phyloP scores from a whole-genome alignment of 345 rosid genomes.

The Brassica cretica region DNA sequence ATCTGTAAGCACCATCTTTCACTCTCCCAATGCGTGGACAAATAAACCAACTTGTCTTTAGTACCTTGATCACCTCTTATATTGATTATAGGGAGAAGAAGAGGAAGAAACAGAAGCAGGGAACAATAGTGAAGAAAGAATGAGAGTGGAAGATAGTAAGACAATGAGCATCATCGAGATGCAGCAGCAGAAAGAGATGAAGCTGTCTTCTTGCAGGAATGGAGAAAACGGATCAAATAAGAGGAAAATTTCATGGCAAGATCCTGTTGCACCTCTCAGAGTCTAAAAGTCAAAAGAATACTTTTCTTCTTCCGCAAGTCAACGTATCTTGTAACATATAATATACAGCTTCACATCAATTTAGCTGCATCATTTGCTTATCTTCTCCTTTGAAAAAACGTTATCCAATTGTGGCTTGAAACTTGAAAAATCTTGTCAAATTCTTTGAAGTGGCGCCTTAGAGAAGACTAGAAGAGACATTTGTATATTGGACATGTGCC shows the following conservation, averaged over 20 bases:
- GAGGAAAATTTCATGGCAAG: constrained; percentile 97
- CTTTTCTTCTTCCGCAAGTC: background rate
- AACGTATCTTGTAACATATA: constrained; percentile 25
- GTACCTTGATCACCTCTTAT: background rate
- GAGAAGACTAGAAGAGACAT: background rate
- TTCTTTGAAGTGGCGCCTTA: constrained; percentile 19
- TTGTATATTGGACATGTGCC: constrained; percentile 19
- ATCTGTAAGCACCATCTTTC: constrained; percentile 52
- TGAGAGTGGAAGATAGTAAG: constrained; percentile 52
- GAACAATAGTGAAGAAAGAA: constrained; percentile 11
- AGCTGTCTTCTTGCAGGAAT: constrained; percentile 61
- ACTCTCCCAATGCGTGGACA: background rate
- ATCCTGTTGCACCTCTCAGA: constrained; percentile 70
- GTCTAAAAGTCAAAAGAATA: constrained; percentile 41
- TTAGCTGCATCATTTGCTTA: constrained; percentile 10
- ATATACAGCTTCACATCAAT: constrained; percentile 27
- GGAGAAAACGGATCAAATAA: constrained; percentile 61
- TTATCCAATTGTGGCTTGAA: constrained; percentile 12
- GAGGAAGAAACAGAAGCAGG: constrained; percentile 42
- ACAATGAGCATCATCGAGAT: constrained; percentile 43
- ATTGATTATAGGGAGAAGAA: constrained; percentile 65
- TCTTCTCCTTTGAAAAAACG: constrained; percentile 4
- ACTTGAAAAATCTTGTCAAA: constrained; percentile 8
- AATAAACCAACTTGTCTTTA: background rate
- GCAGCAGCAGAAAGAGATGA: constrained; percentile 49